These are phyloP conservation scores for Eimeria falciformis DNA, from an alignment of 169 alveolate genomes.

Conservation along the genomic window DNA sequence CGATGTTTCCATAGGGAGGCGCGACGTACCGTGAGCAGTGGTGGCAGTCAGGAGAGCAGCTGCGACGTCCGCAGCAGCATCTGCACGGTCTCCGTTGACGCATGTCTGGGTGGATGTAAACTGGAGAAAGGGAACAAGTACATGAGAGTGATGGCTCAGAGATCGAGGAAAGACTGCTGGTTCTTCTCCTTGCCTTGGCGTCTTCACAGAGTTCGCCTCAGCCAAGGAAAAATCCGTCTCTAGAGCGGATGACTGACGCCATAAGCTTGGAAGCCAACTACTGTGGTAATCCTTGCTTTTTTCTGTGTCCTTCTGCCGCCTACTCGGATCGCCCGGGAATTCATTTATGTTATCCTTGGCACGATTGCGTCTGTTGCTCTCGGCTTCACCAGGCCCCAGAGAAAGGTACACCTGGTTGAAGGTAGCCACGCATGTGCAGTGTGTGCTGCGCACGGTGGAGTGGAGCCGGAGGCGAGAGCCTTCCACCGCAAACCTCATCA, in stretches of 20 bases:
- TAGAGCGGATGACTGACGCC: too few species aligned
- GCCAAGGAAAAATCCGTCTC: too few species aligned
- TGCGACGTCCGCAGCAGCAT: constrained; percentile 50
- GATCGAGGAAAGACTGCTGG: too few species aligned
- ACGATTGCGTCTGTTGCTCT: background rate
- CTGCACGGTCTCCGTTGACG: background rate
- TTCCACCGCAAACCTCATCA: constrained; percentile 2
- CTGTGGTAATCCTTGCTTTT: too few species aligned
- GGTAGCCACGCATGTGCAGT: constrained; percentile 20
- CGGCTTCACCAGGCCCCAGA: background rate
- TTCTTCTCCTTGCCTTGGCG: too few species aligned
- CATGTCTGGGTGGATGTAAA: background rate
- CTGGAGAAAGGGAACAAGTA: constrained; percentile 14
- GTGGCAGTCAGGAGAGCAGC: constrained; percentile 38
- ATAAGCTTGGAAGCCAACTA: too few species aligned
- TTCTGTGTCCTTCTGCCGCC: too few species aligned
- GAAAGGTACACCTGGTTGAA: constrained; percentile 15
- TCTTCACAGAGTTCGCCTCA: too few species aligned
- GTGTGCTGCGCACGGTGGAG: constrained; percentile 14
- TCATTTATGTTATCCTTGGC: too few species aligned
- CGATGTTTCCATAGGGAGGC: background rate
- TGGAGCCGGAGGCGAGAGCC: constrained; percentile 28
- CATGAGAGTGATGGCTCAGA: too few species aligned
- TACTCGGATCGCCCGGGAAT: too few species aligned
- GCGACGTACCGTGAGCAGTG: background rate